Conservation (phyloP, 345 rosid species). For the Eucalyptus coolabah region DNA sequence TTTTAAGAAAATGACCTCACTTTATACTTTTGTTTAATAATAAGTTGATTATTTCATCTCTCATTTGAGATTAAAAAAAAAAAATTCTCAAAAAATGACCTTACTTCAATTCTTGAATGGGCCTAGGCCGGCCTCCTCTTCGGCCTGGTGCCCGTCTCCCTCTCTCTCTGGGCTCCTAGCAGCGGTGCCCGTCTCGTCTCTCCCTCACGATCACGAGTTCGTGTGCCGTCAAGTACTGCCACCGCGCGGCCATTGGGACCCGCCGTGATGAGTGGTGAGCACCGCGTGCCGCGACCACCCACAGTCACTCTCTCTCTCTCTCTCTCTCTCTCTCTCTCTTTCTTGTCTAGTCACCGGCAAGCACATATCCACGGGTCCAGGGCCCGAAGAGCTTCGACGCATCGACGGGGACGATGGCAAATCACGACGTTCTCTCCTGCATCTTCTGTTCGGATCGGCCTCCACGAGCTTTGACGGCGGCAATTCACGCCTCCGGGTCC, state of each 20-base stretch:
- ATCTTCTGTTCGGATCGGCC: neutral
- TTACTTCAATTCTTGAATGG: too few species aligned
- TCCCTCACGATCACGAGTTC: neutral
- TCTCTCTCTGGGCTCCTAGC: neutral
- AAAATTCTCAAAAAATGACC: too few species aligned
- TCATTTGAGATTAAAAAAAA: too few species aligned
- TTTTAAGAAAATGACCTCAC: too few species aligned
- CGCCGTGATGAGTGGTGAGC: accelerated
- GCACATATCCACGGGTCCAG: neutral
- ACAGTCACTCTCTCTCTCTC: neutral
- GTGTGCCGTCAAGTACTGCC: neutral
- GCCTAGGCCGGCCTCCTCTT: too few species aligned
- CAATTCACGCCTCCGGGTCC: neutral
- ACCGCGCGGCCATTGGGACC: neutral
- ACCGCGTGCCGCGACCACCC: neutral
- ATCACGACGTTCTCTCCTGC: neutral
- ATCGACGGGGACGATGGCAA: accelerated
- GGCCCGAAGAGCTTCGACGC: neutral
- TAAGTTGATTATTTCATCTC: too few species aligned
- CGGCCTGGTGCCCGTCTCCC: accelerated
- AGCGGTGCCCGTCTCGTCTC: neutral
- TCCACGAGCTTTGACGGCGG: neutral
- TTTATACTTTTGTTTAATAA: too few species aligned
- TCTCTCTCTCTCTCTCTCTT: too few species aligned
- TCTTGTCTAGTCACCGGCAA: neutral